Conservation (phyloP, 257 asterid species). For the Solanum ahanhuiri region DNA sequence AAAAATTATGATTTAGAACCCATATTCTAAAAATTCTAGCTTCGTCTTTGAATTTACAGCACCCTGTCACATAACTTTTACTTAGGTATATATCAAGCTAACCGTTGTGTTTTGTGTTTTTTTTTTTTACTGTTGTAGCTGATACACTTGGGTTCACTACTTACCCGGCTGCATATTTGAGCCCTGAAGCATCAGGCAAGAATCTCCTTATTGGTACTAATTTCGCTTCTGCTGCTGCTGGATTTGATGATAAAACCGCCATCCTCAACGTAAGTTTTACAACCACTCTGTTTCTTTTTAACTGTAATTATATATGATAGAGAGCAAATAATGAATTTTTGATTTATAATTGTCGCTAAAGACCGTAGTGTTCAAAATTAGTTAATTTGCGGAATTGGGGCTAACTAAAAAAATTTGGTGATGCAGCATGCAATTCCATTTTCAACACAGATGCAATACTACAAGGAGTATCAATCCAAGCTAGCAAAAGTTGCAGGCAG, state of each 20-base stretch:
- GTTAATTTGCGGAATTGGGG: neutral
- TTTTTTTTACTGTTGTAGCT: constrained; percentile 28
- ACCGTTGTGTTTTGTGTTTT: no score
- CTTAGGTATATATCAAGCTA: neutral
- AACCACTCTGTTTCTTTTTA: neutral
- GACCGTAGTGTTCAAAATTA: neutral
- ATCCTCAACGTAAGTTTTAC: constrained; percentile 33
- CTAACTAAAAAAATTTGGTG: neutral
- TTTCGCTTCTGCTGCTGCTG: constrained; percentile 92
- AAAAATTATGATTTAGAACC: neutral
- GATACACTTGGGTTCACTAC: constrained; percentile 70
- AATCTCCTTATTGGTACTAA: constrained; percentile 70
- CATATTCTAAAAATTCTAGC: neutral
- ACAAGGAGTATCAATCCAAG: constrained; percentile 73
- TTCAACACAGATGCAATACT: constrained; percentile 51
- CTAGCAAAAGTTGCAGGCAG: constrained; percentile 57
- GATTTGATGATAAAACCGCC: constrained; percentile 85
- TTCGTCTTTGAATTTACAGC: neutral
- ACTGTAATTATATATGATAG: neutral
- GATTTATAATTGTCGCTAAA: neutral
- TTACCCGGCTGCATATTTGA: constrained; percentile 71
- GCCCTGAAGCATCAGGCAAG: constrained; percentile 92
- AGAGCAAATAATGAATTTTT: neutral
- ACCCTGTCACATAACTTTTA: neutral
- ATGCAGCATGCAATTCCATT: constrained; percentile 77